Conservation (phyloP, 805 yeast genomes). For the Ogataea ramenticola region DNA sequence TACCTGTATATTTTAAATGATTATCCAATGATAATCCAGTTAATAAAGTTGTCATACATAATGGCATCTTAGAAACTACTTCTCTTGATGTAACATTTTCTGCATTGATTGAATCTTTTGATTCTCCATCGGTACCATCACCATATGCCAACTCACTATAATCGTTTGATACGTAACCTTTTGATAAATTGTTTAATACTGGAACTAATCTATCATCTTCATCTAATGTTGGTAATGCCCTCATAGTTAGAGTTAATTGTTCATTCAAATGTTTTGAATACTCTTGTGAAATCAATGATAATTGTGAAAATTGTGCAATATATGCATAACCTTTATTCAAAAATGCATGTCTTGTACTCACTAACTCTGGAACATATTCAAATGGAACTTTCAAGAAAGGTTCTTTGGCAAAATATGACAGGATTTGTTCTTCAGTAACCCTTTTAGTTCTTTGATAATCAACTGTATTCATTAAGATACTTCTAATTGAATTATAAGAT, state of each 20-base stretch:
- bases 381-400: constrained; percentile 80
- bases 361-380: constrained; percentile 73
- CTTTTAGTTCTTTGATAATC: constrained; percentile 23
- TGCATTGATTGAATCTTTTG: constrained; percentile 49
- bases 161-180: constrained; percentile 57
- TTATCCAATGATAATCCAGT: constrained; percentile 49
- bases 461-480: constrained; percentile 26
- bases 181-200: constrained; percentile 68
- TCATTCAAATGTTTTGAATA: constrained; percentile 45
- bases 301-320: constrained; percentile 76
- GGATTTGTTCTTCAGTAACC: constrained; percentile 44
- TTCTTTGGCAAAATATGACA: constrained; percentile 48
- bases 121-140: constrained; percentile 10
- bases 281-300: constrained; percentile 62
- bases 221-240: constrained; percentile 73
- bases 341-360: constrained; percentile 65
- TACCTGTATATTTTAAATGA: constrained; percentile 76
- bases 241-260: constrained; percentile 61
- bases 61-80: constrained; percentile 63
- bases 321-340: constrained; percentile 69
- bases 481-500: constrained; percentile 36
- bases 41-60: constrained; percentile 70
- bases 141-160: constrained; percentile 19
- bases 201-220: constrained; percentile 90
- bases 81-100: constrained; percentile 48